Base-by-base conservation (phyloP, 2,329 filamentous ascomycete species). In the Aureobasidium sp. region DNA sequence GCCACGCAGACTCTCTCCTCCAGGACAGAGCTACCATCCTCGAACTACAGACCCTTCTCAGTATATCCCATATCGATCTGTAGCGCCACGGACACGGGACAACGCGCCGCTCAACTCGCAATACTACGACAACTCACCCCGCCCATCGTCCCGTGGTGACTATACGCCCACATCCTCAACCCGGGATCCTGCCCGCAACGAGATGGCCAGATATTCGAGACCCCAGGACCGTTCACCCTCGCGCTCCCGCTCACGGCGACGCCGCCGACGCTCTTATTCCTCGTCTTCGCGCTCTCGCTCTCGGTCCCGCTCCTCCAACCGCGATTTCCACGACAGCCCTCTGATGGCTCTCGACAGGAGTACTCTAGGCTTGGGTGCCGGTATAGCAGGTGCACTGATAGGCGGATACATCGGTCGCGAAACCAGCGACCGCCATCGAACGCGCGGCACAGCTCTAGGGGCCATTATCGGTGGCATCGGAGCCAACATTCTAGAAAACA, bases 381-480 rank as follows among this genome's bases (percentile, higher is more conserved):
- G 60, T 4, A 17, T 62, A 2, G 60, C 60, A 31, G 60, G 60
- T 11, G 60, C 60, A 4, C 17, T 62, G 2, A n/a, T 62, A 11
- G 60, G 60, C n/a, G 51, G 60, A 20, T 62, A 48, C 12, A 27
- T 62, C 7, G 60, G 60, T 17, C 60, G 51, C 34, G 60, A 62
- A 31, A 27, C 42, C 29, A 48, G 60, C 20, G 60, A 62, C 29
- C 57, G 57, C 5, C 57, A 45, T 17, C 60, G 56, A 22, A 56
- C 48, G 22, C 48, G 60, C 3, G 36, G 60, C 6, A 34, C 60
- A 5, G 60, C 60, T 7, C 17, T 62, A 9, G 60, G 60, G 0
- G 60, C 60, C 22, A 45, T 62, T 9, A 39, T 62, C 8, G 60
- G 60, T 29, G 60, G 60, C 12, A 55, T 62, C 11, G 60, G 60